These are phyloP conservation scores for Penicillium polonicum DNA, from an alignment of 2,329 filamentous ascomycete species.

Conservation along the genomic window DNA sequence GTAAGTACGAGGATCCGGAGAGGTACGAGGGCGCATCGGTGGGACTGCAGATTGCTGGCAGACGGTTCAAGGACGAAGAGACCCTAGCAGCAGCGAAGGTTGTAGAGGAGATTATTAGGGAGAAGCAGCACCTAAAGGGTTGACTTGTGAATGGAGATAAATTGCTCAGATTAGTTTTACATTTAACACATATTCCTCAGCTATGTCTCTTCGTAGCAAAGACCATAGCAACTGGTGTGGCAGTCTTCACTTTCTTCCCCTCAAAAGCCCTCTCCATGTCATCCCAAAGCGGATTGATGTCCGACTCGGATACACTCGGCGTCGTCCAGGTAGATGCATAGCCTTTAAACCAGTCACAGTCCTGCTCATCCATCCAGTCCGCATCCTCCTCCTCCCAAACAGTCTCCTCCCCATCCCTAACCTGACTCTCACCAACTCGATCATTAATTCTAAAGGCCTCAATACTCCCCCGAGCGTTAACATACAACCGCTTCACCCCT, in stretches of 20 bases:
- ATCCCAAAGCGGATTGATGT: conserved; percentile 2
- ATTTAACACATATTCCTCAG: background rate
- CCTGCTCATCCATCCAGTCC: conserved; percentile 8
- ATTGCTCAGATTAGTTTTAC: background rate
- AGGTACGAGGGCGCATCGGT: conserved; percentile 48
- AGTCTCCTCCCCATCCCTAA: conserved; percentile 1
- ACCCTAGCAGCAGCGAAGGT: conserved; percentile 34
- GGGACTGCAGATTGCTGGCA: conserved; percentile 52
- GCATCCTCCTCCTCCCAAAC: conserved; percentile 2
- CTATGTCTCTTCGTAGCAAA: conserved; percentile 4
- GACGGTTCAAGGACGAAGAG: conserved; percentile 56
- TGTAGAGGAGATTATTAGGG: conserved; percentile 21
- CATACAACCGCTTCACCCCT: background rate
- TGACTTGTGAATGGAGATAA: background rate
- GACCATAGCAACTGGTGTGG: conserved; percentile 3
- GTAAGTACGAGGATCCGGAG: conserved; percentile 31
- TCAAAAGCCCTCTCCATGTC: conserved; percentile 5
- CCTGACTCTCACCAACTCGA: background rate
- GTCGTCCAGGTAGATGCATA: conserved; percentile 7
- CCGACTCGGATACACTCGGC: background rate
- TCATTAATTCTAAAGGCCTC: conserved; percentile 6
- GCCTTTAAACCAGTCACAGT: conserved; percentile 4
- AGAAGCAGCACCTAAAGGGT: conserved; percentile 1
- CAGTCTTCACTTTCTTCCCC: conserved; percentile 5
- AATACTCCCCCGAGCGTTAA: conserved; percentile 3